phyloP scores from a whole-genome alignment of 202 grass and related monocot species.

The Setaria italica region DNA sequence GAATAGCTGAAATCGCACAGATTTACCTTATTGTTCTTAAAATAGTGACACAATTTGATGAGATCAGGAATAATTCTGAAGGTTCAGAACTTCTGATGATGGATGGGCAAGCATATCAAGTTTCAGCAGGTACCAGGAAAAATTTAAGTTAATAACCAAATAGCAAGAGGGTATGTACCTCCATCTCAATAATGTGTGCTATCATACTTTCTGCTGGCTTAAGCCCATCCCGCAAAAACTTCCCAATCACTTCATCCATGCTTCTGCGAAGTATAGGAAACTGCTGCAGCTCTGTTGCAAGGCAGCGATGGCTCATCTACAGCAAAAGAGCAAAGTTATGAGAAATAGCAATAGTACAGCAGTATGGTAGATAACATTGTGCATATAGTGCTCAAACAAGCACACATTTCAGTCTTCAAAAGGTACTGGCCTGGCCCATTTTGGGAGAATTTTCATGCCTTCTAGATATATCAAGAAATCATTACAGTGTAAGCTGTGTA shows the following conservation, averaged over 20 bases:
- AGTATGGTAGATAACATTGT: not conserved
- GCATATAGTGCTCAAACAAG: constrained; percentile 30
- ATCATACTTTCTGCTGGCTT: constrained; percentile 98
- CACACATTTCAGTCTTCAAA: constrained; percentile 27
- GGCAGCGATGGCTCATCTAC: constrained; percentile 89
- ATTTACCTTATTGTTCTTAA: not conserved
- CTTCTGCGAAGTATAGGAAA: constrained; percentile 85
- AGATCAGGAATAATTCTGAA: not conserved
- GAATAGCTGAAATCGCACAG: constrained; percentile 7
- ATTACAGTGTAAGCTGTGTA: not conserved
- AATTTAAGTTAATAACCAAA: constrained; percentile 26
- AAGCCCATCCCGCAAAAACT: constrained; percentile 92
- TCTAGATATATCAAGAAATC: constrained; percentile 9
- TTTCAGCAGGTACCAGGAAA: constrained; percentile 10
- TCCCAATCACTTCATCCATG: constrained; percentile 97
- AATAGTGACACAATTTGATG: not conserved
- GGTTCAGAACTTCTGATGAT: not conserved
- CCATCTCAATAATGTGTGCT: constrained; percentile 94
- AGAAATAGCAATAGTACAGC: constrained; percentile 29
- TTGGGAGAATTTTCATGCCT: not conserved
- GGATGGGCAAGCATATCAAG: constrained; percentile 6
- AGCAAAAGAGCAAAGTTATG: constrained; percentile 34
- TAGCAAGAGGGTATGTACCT: constrained; percentile 57
- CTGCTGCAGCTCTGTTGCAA: constrained; percentile 83
- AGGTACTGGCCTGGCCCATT: constrained; percentile 3